Conservation (phyloP, 2,329 filamentous ascomycete species). For the Pyrenophora teres region DNA sequence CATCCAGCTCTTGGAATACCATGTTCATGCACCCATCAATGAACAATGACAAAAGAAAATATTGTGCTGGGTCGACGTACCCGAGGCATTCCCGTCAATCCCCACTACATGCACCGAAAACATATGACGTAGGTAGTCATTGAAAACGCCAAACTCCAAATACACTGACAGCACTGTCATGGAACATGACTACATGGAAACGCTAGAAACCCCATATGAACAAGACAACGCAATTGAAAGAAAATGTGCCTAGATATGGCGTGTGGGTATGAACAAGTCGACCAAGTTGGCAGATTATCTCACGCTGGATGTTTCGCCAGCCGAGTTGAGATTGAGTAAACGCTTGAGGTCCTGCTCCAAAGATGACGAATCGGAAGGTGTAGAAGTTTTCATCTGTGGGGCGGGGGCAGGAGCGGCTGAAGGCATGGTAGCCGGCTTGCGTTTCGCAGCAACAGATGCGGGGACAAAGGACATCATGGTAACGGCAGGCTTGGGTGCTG, state of each 20-base stretch:
- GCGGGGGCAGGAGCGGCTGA: slow-evolving; percentile 19
- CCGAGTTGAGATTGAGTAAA: slow-evolving; percentile 39
- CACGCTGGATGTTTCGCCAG: slow-evolving; percentile 28
- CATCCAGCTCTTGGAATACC: slow-evolving; percentile 15
- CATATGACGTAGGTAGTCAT: slow-evolving; percentile 19
- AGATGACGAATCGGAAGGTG: slow-evolving; percentile 29
- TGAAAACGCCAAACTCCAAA: slow-evolving; percentile 27
- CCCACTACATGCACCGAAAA: slow-evolving; percentile 17
- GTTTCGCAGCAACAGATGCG: slow-evolving; percentile 44
- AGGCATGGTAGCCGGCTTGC: slow-evolving; percentile 26
- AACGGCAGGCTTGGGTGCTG: slow-evolving; percentile 28
- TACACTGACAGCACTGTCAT: slow-evolving; percentile 23
- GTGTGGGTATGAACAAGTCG: slow-evolving; percentile 32
- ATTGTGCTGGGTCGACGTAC: slow-evolving; percentile 9
- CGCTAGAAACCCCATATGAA: slow-evolving; percentile 26
- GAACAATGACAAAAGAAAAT: slow-evolving; percentile 20
- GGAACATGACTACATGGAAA: slow-evolving; percentile 26
- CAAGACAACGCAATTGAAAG: slow-evolving; percentile 25
- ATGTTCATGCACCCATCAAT: slow-evolving; percentile 17
- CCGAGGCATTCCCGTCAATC: slow-evolving; percentile 12
- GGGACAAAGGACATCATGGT: slow-evolving; percentile 44
- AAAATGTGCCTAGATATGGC: slow-evolving; percentile 4
- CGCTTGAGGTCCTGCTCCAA: slow-evolving; percentile 46
- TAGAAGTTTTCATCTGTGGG: slow-evolving; percentile 14
- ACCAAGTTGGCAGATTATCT: slow-evolving; percentile 23